Base-by-base conservation (phyloP, 495 filamentous ascomycete species). In the Hypomontagnella submonticulosa region DNA sequence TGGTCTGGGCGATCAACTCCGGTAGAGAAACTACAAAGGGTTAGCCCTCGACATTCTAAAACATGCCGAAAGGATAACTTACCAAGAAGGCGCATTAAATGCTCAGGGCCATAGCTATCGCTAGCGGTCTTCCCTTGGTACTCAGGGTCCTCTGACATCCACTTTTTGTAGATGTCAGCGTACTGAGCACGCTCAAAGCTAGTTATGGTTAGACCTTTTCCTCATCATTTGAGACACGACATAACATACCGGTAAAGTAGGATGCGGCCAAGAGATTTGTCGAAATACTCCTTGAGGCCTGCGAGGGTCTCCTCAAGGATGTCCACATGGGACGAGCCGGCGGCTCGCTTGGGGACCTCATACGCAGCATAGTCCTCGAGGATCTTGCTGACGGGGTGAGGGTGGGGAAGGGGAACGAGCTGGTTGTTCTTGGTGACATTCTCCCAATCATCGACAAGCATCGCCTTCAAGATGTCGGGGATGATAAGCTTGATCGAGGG, bases 391-490 rank as follows among this genome's bases (percentile, higher is more conserved):
- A 93, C 91, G 1, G 92, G 88, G 48, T 87, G 82, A 18, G 83
- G 79, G n/a, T 90, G 85, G 0, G 95, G 95, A 8, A 99, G 82
- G 0, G 88, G 86, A 12, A 97, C 91, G 2, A 97, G 87, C 68
- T 91, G 89, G 62, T 89, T 85, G 71, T 93, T 92, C 81, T 98
- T 98, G 47, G 95, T 99, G 48, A 97, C 87, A 67, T 97, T 96
- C 77, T 99, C 95, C 95, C 95, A 99, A 78, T 99, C 95, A 70
- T 99, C 95, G 37, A 99, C 95, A 3, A 99, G 87, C 42, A 95
- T 79, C 13, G 89, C 88, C 78, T 97, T 97, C 48, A 99, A 77
- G 50, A 88, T 85, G 71, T 98, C 95, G 2, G 95, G 92, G 40
- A 91, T 86, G 41, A 86, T 80, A 50, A 99, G 86, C 52, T 90